Evolutionary conservation across 2,329 filamentous ascomycete genomes (phyloP).

Genomic region (Atkinsonella texensis): DNA sequence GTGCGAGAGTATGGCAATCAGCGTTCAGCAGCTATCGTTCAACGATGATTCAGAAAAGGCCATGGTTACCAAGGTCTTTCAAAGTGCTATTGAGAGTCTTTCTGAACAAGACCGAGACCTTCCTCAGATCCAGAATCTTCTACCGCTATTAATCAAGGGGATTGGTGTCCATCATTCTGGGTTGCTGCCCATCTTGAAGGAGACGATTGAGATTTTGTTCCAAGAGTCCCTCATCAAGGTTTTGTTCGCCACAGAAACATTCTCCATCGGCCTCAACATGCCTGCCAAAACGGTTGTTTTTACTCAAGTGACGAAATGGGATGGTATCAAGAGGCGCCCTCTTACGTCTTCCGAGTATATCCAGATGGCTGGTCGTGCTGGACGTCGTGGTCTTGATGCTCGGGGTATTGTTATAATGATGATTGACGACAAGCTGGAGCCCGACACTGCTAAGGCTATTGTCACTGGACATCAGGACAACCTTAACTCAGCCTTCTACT

Average conservation of each 20-base stretch:
- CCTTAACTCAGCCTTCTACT: constrained; percentile 92
- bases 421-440: constrained; percentile 94
- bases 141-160: constrained; percentile 78
- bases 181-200: constrained; percentile 87
- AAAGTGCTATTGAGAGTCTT: constrained; percentile 82
- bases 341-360: constrained; percentile 94
- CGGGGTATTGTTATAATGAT: constrained; percentile 99
- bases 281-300: constrained; percentile 99
- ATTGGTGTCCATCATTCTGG: constrained; percentile 98
- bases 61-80: constrained; percentile 89
- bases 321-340: constrained; percentile 68
- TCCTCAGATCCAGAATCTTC: constrained; percentile 80
- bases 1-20: constrained; percentile 79
- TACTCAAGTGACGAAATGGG: constrained; percentile 90
- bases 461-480: constrained; percentile 95
- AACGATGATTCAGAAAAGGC: constrained; percentile 93
- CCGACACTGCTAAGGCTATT: constrained; percentile 83
- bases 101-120: constrained; percentile 83
- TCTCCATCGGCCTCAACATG: constrained; percentile 98
- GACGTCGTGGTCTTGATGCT: constrained; percentile 92
- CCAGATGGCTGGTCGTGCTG: constrained; percentile 96
- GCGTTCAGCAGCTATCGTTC: constrained; percentile 79
- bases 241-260: constrained; percentile 94
- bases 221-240: constrained; percentile 98
- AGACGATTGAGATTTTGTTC: constrained; percentile 97